phyloP scores from a whole-genome alignment of 257 asterid genomes.

The Gentiana straminea region DNA sequence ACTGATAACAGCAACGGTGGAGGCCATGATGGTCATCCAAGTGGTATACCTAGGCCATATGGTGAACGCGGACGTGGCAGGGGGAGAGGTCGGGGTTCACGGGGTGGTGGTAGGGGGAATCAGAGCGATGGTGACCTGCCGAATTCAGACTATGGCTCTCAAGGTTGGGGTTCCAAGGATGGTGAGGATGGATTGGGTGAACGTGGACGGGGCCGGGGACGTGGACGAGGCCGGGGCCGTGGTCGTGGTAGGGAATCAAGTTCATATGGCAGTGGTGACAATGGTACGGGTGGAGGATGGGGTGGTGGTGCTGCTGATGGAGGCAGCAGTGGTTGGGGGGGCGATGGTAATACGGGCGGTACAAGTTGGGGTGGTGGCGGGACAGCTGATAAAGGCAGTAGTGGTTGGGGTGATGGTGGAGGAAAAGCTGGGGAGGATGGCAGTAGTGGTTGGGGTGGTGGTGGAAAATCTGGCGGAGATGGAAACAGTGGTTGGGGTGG shows the following conservation, averaged over 20 bases:
- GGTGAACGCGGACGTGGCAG: slow-evolving; percentile 41
- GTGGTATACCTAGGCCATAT: slow-evolving; percentile 53
- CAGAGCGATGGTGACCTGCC: slow-evolving; percentile 37
- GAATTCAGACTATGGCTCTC: slow-evolving; percentile 38
- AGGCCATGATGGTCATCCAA: slow-evolving; percentile 36
- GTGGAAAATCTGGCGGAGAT: slow-evolving; percentile 15
- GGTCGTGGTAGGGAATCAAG: slow-evolving; percentile 44
- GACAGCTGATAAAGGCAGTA: not conserved
- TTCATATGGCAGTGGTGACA: slow-evolving; percentile 20
- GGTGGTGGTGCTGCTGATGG: slow-evolving; percentile 33
- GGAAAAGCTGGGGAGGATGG: slow-evolving; percentile 45
- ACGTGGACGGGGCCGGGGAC: slow-evolving; percentile 8
- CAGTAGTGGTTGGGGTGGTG: slow-evolving; percentile 51
- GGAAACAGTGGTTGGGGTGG: slow-evolving; percentile 32
- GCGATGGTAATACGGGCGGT: slow-evolving; percentile 24
- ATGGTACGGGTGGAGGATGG: slow-evolving; percentile 48
- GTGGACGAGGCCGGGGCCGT: not conserved
- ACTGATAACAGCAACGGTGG: slow-evolving; percentile 57
- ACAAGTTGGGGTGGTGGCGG: slow-evolving; percentile 25
- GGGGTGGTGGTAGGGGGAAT: slow-evolving; percentile 32
- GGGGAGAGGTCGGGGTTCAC: slow-evolving; percentile 20
- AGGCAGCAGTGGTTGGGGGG: slow-evolving; percentile 18
- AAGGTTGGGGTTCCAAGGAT: slow-evolving; percentile 57
- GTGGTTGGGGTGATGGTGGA: slow-evolving; percentile 28
- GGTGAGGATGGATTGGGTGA: slow-evolving; percentile 35